These are phyloP conservation scores for Lentinula detonsa DNA, from an alignment of 768 basidiomycete species.

Conservation along the genomic window DNA sequence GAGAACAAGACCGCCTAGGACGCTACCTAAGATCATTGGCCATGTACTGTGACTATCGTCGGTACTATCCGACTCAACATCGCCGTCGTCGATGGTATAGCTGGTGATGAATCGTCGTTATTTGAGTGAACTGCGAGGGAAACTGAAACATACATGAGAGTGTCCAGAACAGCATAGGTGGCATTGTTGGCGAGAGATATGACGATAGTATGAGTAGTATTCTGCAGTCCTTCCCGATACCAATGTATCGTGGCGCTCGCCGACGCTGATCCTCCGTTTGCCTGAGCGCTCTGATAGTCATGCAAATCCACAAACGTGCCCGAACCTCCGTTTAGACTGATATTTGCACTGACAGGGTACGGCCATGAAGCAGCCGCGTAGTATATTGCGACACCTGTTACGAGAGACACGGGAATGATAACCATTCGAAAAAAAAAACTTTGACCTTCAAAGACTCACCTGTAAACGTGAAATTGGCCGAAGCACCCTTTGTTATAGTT, in stretches of 20 bases:
- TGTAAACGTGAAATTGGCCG: slow-evolving; percentile 1
- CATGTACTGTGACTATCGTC: not conserved
- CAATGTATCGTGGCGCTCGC: not conserved
- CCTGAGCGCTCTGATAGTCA: not conserved
- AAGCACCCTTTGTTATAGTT: not conserved
- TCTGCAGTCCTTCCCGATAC: not conserved
- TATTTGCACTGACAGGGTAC: not conserved
- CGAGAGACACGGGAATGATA: no score
- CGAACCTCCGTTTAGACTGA: not conserved
- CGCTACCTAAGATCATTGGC: not conserved
- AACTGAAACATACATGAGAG: not conserved
- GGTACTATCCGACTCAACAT: not conserved
- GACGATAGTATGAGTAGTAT: not conserved
- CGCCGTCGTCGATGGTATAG: slow-evolving; percentile 1
- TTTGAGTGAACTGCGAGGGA: not conserved
- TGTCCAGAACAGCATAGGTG: not conserved
- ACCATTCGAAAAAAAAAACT: not conserved
- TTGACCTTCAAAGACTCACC: not conserved
- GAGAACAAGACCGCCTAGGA: not conserved
- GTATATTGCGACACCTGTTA: not conserved
- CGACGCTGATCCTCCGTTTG: slow-evolving; percentile 1
- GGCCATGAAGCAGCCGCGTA: not conserved
- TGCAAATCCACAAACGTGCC: not conserved
- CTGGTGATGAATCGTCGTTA: not conserved
- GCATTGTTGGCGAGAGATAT: not conserved